These are phyloP conservation scores for Botrytis porri DNA, from an alignment of 2,329 filamentous ascomycete genomes.

Conservation along the genomic window DNA sequence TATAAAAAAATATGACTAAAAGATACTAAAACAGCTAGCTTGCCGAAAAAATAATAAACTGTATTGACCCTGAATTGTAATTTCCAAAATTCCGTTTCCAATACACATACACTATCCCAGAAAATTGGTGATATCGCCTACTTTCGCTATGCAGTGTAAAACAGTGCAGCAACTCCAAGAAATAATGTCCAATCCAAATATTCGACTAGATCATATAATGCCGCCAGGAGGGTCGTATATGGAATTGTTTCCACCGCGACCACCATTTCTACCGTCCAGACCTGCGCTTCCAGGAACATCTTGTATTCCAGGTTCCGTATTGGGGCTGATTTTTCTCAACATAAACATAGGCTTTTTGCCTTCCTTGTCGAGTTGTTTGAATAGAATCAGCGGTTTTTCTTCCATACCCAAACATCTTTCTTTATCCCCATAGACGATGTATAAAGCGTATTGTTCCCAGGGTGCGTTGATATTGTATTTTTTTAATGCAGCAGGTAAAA, in stretches of 20 bases:
- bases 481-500: conserved; percentile 89
- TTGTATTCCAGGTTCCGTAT: conserved; percentile 39
- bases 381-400: conserved; percentile 90
- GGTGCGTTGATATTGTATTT: conserved; percentile 99
- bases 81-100: conserved; percentile 17
- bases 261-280: conserved; percentile 26
- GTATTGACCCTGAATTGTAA: conserved; percentile 6
- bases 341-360: conserved; percentile 88
- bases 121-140: conserved; percentile 14
- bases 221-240: conserved; percentile 37
- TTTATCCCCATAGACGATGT: conserved; percentile 98
- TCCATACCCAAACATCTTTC: conserved; percentile 89
- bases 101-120: conserved; percentile 19
- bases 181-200: conserved; percentile 14
- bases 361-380: conserved; percentile 96
- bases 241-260: conserved; percentile 25
- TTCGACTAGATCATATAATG: conserved; percentile 33
- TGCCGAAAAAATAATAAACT: conserved; percentile 11
- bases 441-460: conserved; percentile 95
- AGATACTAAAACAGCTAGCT: conserved; percentile 6
- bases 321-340: conserved; percentile 53
- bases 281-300: conserved; percentile 37
- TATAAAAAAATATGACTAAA: conserved; percentile 17
- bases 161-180: conserved; percentile 17
- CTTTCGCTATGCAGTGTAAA: conserved; percentile 18